Conservation (phyloP, 192 early-diverging fungal species). For the Backusella psychrophila region DNA sequence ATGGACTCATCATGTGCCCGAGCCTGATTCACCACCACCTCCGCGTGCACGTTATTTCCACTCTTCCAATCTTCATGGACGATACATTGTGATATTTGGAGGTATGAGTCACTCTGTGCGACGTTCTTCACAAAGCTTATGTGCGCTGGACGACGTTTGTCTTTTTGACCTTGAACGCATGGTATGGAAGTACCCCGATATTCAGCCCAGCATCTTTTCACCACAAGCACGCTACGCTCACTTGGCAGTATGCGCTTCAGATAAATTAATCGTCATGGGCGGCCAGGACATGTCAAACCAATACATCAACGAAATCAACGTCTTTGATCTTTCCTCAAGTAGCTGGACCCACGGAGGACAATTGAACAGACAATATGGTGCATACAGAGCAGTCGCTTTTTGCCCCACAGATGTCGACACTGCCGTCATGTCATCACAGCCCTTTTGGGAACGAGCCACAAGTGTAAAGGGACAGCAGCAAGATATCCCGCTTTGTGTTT, state of each 20-base stretch:
- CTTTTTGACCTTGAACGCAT: constrained; percentile 56
- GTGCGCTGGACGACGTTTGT: constrained; percentile 64
- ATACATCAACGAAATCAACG: constrained; percentile 70
- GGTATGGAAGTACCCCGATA: constrained; percentile 49
- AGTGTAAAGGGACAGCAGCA: neutral
- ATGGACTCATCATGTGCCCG: constrained; percentile 54
- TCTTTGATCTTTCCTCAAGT: constrained; percentile 57
- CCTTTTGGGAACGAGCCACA: neutral
- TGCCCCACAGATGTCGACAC: constrained; percentile 13
- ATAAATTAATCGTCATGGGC: constrained; percentile 61
- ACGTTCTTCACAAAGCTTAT: constrained; percentile 43
- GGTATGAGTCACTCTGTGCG: constrained; percentile 65
- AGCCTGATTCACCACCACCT: constrained; percentile 33
- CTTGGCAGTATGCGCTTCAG: constrained; percentile 56
- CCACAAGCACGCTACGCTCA: constrained; percentile 77
- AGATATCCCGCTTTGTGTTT: constrained; percentile 47
- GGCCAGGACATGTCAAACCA: constrained; percentile 73
- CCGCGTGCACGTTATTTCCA: constrained; percentile 69
- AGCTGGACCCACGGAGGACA: constrained; percentile 57
- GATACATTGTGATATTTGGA: constrained; percentile 65
- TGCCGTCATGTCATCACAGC: neutral
- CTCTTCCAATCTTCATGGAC: constrained; percentile 60
- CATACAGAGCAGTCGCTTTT: constrained; percentile 69
- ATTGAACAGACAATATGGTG: constrained; percentile 66
- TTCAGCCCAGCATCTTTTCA: constrained; percentile 35